Evolutionary conservation across 2,329 filamentous ascomycete genomes (phyloP).

Genomic region (Cytospora piceicola): DNA sequence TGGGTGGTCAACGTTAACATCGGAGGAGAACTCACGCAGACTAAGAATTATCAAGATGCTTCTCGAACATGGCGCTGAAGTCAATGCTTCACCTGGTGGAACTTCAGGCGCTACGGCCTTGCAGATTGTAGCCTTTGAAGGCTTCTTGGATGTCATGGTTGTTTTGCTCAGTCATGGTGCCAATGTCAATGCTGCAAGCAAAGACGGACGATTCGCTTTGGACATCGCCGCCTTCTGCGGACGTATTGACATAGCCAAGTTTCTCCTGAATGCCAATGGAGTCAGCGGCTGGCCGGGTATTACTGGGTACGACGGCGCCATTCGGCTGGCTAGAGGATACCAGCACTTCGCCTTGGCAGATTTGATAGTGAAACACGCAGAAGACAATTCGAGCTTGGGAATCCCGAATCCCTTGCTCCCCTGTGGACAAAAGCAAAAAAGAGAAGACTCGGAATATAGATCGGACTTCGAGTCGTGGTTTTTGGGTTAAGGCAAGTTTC

Average conservation of each 20-base stretch:
- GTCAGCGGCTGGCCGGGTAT: not conserved
- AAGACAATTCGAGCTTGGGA: not conserved
- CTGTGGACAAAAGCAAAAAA: not conserved
- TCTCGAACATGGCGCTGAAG: not conserved
- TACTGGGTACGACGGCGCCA: conserved; percentile 15
- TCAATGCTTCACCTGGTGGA: not conserved
- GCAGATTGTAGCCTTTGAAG: not conserved
- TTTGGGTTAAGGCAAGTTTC: not conserved
- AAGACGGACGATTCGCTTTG: not conserved
- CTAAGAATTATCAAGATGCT: not conserved
- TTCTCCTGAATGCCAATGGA: conserved; percentile 21
- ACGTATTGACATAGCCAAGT: conserved; percentile 17
- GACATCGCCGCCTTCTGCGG: not conserved
- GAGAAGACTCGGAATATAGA: not conserved
- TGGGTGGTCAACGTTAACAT: not conserved
- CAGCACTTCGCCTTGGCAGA: not conserved
- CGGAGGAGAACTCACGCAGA: not conserved
- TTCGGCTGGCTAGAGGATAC: rapidly evolving
- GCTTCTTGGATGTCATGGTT: not conserved
- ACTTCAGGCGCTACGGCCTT: not conserved
- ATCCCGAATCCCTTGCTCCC: not conserved
- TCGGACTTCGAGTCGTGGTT: not conserved
- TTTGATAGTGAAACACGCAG: conserved; percentile 6
- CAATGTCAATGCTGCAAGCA: not conserved
- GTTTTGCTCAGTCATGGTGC: not conserved